Evolutionary conservation across 2,329 filamentous ascomycete genomes (phyloP).

Genomic region (Colletotrichum sidae): DNA sequence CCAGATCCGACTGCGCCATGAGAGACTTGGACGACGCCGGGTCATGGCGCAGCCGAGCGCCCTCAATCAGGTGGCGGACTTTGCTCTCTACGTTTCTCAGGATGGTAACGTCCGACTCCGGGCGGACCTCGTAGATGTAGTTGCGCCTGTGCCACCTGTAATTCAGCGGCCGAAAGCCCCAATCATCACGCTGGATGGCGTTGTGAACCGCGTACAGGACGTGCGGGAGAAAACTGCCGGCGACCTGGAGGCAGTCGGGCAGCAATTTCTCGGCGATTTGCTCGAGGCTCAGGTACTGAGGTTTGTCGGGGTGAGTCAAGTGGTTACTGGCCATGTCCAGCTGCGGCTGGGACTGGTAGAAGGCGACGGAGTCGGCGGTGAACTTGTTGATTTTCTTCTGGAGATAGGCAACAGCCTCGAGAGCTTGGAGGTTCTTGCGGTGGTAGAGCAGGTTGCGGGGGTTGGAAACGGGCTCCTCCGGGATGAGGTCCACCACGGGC

Average conservation of each 20-base stretch:
- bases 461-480: slow-evolving; percentile 23
- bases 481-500: slow-evolving; percentile 43
- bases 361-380: slow-evolving; percentile 51
- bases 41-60: slow-evolving; percentile 37
- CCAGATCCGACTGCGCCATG: slow-evolving; percentile 48
- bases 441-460: slow-evolving; percentile 36
- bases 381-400: slow-evolving; percentile 63
- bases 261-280: slow-evolving; percentile 62
- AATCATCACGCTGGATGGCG: slow-evolving; percentile 69
- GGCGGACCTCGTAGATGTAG: slow-evolving; percentile 55
- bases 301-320: slow-evolving; percentile 51
- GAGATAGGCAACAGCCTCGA: slow-evolving; percentile 45
- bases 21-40: slow-evolving; percentile 25
- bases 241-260: slow-evolving; percentile 47
- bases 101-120: slow-evolving; percentile 57
- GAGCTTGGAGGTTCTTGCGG: slow-evolving; percentile 15
- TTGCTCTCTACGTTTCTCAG: slow-evolving; percentile 62
- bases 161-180: slow-evolving; percentile 68
- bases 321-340: slow-evolving; percentile 59
- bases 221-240: slow-evolving; percentile 54
- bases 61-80: slow-evolving; percentile 66
- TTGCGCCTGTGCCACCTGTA: slow-evolving; percentile 43
- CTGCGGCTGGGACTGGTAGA: slow-evolving; percentile 60
- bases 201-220: slow-evolving; percentile 78
- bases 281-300: slow-evolving; percentile 61